Evolutionary conservation across 176 grass and related monocot genomes (phyloP).

Genomic region (Eleusine indica): DNA sequence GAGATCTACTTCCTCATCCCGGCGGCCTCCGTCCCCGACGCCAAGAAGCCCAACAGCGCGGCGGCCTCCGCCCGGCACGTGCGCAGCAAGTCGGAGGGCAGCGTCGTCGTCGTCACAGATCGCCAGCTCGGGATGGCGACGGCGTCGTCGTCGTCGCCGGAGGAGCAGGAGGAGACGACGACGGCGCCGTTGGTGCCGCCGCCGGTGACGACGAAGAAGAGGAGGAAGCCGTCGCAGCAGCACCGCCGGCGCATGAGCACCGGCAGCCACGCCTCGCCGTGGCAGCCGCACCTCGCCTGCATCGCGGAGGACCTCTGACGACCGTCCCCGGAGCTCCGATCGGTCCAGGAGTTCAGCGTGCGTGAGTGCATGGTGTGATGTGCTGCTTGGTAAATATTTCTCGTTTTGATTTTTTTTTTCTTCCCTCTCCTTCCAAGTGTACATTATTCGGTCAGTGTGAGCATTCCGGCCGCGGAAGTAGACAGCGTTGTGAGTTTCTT

Average conservation of each 20-base stretch:
- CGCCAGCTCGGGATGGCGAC: not conserved
- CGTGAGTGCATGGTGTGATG: not conserved
- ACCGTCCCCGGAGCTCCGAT: not conserved
- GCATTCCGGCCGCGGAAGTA: not conserved
- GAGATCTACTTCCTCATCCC: slow-evolving; percentile 92
- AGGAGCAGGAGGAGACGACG: not conserved
- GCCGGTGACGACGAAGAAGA: not conserved
- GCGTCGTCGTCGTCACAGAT: slow-evolving; percentile 15
- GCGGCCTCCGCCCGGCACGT: slow-evolving; percentile 24
- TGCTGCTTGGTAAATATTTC: slow-evolving; percentile 1
- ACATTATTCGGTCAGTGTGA: slow-evolving; percentile 2
- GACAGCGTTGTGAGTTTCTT: not conserved
- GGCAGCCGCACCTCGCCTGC: slow-evolving; percentile 79
- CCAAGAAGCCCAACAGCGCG: slow-evolving; percentile 35
- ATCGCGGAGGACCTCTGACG: slow-evolving; percentile 68
- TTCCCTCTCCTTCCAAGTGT: not conserved
- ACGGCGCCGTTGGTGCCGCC: not conserved
- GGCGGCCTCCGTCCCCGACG: slow-evolving; percentile 48
- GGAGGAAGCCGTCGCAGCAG: slow-evolving; percentile 35
- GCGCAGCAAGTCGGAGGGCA: slow-evolving; percentile 41
- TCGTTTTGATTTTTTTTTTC: not conserved
- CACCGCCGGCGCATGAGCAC: slow-evolving; percentile 63
- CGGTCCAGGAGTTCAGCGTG: not conserved
- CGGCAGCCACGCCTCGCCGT: slow-evolving; percentile 55
- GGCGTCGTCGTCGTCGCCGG: not conserved